Conservation (phyloP, 768 basidiomycete species). For the Leucosporidium creatinivorum region DNA sequence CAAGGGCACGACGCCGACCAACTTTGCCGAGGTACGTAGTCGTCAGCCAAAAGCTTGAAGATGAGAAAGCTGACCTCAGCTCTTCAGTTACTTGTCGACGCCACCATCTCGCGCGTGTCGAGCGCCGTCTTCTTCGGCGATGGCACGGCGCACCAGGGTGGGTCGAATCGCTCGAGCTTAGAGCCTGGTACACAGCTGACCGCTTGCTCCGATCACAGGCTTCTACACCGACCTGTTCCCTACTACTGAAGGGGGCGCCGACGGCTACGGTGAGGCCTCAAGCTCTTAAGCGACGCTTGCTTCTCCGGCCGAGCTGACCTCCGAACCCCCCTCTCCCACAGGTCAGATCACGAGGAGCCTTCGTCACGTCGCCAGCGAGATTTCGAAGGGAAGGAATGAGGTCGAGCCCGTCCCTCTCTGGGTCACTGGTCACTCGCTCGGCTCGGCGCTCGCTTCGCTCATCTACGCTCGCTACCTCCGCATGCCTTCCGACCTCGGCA, state of each 20-base stretch:
- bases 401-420: slow-evolving; percentile 12
- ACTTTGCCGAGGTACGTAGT: slow-evolving; percentile 6
- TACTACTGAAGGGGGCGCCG: slow-evolving; percentile 2
- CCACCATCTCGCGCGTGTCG: slow-evolving; percentile 12
- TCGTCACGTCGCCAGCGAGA: slow-evolving; percentile 7
- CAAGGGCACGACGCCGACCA: slow-evolving; percentile 22
- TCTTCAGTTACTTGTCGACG: slow-evolving; percentile 16
- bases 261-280: slow-evolving; percentile 12
- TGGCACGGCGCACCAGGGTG: not conserved
- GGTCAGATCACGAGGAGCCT: slow-evolving; percentile 17
- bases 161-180: too few species aligned
- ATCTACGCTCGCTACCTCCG: slow-evolving; percentile 20
- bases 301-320: not conserved
- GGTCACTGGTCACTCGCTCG: slow-evolving; percentile 23
- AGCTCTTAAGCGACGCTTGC: too few species aligned
- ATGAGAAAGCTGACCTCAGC: not conserved
- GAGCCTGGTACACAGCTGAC: too few species aligned
- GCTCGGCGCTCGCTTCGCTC: slow-evolving; percentile 15
- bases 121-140: slow-evolving; percentile 17
- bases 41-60: too few species aligned
- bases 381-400: slow-evolving; percentile 1
- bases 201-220: not conserved
- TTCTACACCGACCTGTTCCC: slow-evolving; percentile 22
- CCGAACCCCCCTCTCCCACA: not conserved
- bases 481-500: slow-evolving; percentile 16